phyloP scores from a whole-genome alignment of 345 rosid genomes.

The Euphorbia pulcherrima region DNA sequence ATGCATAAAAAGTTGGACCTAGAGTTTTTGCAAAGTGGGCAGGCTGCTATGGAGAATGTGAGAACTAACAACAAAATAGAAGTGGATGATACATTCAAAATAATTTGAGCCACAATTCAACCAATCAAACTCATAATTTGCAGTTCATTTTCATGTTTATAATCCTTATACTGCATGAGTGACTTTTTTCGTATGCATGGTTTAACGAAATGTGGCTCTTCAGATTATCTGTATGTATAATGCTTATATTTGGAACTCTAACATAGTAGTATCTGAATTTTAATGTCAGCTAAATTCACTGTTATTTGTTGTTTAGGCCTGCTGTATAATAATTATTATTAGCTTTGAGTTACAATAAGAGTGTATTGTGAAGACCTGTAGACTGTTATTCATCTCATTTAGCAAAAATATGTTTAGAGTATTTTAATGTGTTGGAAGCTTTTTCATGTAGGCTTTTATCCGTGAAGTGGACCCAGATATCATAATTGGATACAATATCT shows the following conservation, averaged over 20 bases:
- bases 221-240: not conserved
- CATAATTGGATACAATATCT: constrained; percentile 92
- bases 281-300: not conserved
- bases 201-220: not conserved
- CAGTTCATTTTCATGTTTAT: not conserved
- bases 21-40: not conserved
- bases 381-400: constrained; percentile 8
- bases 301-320: not conserved
- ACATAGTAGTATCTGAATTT: not conserved
- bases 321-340: constrained; percentile 10
- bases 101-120: not conserved
- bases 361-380: no score
- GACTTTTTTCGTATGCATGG: not conserved
- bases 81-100: not conserved
- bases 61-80: not conserved
- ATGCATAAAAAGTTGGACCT: not conserved
- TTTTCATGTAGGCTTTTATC: constrained; percentile 68
- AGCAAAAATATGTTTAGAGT: not conserved
- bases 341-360: no score
- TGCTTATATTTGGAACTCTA: not conserved
- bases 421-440: constrained; percentile 5
- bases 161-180: not conserved
- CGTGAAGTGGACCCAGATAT: constrained; percentile 93
- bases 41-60: not conserved
- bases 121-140: not conserved